A percentile compares a stretch with the other conserved stretches of the same genome.
phyloP scores from a whole-genome alignment of 1,284 basidiomycete genomes.

The Abortiporus biennis region DNA sequence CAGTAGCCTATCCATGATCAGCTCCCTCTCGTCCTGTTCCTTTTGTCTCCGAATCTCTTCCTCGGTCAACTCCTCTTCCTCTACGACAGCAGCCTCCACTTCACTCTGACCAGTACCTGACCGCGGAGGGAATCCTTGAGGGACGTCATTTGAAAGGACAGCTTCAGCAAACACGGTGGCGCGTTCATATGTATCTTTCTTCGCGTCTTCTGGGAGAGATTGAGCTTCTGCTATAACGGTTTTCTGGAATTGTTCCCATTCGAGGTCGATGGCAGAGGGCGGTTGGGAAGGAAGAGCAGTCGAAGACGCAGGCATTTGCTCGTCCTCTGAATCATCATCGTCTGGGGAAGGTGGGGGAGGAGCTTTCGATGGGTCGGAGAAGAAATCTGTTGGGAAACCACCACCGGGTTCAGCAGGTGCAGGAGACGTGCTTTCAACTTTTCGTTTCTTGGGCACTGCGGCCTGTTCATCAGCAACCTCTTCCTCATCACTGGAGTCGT shows the following conservation, averaged over 20 bases:
- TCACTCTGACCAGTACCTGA: constrained; percentile 11
- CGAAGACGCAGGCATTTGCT: constrained; percentile 14
- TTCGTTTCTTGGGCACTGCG: constrained; percentile 9
- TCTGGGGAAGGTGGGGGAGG: constrained; percentile 30
- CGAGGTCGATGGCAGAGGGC: constrained; percentile 44
- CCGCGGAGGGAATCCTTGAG: constrained; percentile 47
- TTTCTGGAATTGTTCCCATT: constrained; percentile 66
- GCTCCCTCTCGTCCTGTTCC: constrained; percentile 67
- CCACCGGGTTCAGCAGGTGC: too few species aligned
- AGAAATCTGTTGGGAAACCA: constrained; percentile 66
- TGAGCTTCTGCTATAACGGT: constrained; percentile 40
- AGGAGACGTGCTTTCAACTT: constrained; percentile 8
- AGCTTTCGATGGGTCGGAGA: constrained; percentile 64
- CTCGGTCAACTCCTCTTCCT: constrained; percentile 33
- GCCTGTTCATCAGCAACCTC: constrained; percentile 12
- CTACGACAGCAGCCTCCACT: constrained; percentile 18
- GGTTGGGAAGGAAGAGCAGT: constrained; percentile 15
- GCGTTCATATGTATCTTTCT: constrained; percentile 48
- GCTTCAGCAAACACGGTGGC: constrained; percentile 72
- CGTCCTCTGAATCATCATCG: constrained; percentile 25
- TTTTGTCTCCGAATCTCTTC: constrained; percentile 38
- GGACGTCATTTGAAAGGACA: constrained; percentile 38
- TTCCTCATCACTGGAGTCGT: constrained; percentile 29
- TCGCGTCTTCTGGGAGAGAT: constrained; percentile 1
- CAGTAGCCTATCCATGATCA: constrained; percentile 76